Percentiles rank a stretch among this genome's conserved stretches.
These are phyloP conservation scores for Colletotrichum costaricense DNA, from an alignment of 2,329 filamentous ascomycete genomes.

Conservation along the genomic window DNA sequence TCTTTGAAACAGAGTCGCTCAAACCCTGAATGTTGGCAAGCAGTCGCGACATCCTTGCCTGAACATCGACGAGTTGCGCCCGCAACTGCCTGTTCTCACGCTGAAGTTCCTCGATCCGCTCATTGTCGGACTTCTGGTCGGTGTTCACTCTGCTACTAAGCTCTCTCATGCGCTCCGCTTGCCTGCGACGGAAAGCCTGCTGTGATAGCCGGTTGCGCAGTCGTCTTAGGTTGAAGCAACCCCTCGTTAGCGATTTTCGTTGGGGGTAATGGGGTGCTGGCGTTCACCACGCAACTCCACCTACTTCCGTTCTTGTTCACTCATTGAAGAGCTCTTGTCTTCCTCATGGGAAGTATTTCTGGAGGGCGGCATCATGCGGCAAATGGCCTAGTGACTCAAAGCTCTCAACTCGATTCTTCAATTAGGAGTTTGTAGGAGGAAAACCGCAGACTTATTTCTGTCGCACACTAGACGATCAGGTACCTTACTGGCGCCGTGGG, in stretches of 20 bases:
- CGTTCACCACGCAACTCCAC: background rate
- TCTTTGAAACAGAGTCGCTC: conserved; percentile 40
- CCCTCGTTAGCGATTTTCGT: background rate
- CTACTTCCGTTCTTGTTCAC: conserved; percentile 22
- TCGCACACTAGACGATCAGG: background rate
- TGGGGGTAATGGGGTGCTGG: background rate
- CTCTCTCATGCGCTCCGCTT: conserved; percentile 43
- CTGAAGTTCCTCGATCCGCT: conserved; percentile 40
- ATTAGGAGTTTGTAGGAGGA: background rate
- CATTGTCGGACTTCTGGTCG: conserved; percentile 39
- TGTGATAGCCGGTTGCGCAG: conserved; percentile 47
- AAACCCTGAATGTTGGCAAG: conserved; percentile 41
- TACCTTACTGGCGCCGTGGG: background rate
- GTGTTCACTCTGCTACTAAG: conserved; percentile 39
- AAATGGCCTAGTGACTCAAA: background rate
- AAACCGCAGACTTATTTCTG: background rate
- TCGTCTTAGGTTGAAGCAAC: conserved; percentile 37
- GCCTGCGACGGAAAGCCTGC: conserved; percentile 45
- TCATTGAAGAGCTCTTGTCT: background rate
- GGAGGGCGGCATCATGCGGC: background rate
- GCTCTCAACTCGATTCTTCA: background rate
- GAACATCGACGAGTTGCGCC: conserved; percentile 44
- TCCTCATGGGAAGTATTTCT: background rate
- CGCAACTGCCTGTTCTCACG: conserved; percentile 41
- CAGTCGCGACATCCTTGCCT: conserved; percentile 40